Evolutionary conservation across 352 stramenopile species (phyloP).

Genomic region (Saprolegnia parasitica): DNA sequence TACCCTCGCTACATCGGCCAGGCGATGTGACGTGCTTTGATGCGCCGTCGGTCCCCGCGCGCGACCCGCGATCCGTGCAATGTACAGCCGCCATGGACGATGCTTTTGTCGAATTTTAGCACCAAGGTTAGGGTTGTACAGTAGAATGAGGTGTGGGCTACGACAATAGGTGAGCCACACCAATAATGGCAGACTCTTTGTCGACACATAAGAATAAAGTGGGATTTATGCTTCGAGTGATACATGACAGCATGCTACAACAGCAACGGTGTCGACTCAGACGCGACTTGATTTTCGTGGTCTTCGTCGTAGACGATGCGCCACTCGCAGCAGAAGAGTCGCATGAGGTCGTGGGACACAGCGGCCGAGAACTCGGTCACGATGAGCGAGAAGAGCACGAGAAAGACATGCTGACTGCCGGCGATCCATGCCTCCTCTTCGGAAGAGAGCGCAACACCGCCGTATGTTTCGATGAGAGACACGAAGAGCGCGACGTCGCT

Average conservation of each 20-base stretch:
- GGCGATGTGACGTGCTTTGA: conserved; percentile 66
- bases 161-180: too few relatives aligned
- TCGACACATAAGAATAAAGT: too few relatives aligned
- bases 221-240: too few relatives aligned
- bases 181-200: too few relatives aligned
- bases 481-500: neutral
- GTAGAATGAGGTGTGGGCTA: too few relatives aligned
- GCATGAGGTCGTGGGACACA: conserved; percentile 21
- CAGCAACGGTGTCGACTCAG: neutral
- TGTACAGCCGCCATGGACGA: neutral
- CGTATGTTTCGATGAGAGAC: neutral
- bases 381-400: conserved; percentile 3
- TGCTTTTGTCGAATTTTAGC: conserved; percentile 15
- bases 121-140: too few relatives aligned
- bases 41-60: neutral
- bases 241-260: neutral
- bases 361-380: conserved; percentile 5
- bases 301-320: neutral
- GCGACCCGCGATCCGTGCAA: neutral
- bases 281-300: neutral
- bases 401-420: neutral
- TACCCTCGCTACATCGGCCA: conserved; percentile 36
- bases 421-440: neutral
- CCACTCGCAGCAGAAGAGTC: conserved; percentile 24
- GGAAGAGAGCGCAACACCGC: neutral